phyloP scores from a whole-genome alignment of 805 yeast species.

The Lachancea kluyveri region DNA sequence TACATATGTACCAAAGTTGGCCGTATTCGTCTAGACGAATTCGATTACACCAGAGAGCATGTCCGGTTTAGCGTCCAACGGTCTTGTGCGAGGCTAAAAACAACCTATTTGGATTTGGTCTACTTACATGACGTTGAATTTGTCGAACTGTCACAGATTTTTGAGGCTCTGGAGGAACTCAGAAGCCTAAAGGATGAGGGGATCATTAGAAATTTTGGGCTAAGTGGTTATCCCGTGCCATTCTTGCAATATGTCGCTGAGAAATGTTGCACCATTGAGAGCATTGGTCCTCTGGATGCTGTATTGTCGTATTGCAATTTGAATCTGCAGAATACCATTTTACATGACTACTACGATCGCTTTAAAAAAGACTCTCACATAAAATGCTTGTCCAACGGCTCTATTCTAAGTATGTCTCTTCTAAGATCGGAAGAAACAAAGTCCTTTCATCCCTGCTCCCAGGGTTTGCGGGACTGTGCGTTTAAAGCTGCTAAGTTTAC shows the following conservation, averaged over 20 bases:
- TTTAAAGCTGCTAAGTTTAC: conserved; percentile 40
- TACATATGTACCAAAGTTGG: conserved; percentile 85
- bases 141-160: conserved; percentile 45
- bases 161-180: conserved; percentile 59
- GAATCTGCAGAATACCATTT: conserved; percentile 66
- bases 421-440: conserved; percentile 62
- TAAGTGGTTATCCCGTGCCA: conserved; percentile 83
- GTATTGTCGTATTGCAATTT: conserved; percentile 75
- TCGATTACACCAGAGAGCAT: conserved; percentile 62
- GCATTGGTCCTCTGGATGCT: conserved; percentile 64
- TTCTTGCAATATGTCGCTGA: conserved; percentile 51
- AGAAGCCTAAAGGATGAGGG: conserved; percentile 59
- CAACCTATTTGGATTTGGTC: conserved; percentile 70
- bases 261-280: conserved; percentile 28
- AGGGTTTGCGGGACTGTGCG: conserved; percentile 43
- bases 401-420: conserved; percentile 84
- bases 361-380: conserved; percentile 51
- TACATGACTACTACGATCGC: conserved; percentile 41
- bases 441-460: conserved; percentile 74
- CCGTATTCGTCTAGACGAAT: conserved; percentile 56
- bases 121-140: conserved; percentile 90
- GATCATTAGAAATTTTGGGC: conserved; percentile 56
- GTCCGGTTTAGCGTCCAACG: conserved; percentile 59
- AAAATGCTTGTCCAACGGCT: conserved; percentile 63
- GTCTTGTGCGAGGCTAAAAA: conserved; percentile 59